Evolutionary conservation across 2,329 filamentous ascomycete genomes (phyloP).

Genomic region (Rachicladosporium sp.): DNA sequence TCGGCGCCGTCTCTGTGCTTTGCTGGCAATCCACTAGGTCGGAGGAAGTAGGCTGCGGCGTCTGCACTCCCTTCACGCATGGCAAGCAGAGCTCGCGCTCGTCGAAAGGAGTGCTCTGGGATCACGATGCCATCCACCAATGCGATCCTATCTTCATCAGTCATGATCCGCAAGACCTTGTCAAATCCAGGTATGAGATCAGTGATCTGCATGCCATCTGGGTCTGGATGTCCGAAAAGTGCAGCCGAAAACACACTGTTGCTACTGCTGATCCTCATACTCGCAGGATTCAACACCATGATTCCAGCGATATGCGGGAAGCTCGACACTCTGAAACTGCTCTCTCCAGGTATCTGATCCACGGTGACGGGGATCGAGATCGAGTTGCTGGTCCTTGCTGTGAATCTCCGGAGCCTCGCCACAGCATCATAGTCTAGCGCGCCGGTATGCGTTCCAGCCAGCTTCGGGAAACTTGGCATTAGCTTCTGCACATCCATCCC

Average conservation of each 20-base stretch:
- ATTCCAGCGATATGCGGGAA: constrained; percentile 97
- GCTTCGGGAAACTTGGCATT: constrained; percentile 69
- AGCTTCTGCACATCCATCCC: constrained; percentile 67
- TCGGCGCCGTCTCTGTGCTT: constrained; percentile 83
- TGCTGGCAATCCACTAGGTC: constrained; percentile 72
- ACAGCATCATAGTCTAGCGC: constrained; percentile 70
- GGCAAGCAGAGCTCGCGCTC: constrained; percentile 72
- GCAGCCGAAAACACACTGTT: constrained; percentile 91
- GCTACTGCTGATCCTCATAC: constrained; percentile 73
- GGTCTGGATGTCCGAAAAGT: constrained; percentile 76
- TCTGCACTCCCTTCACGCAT: constrained; percentile 73
- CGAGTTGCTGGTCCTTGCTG: constrained; percentile 63
- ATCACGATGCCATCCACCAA: constrained; percentile 91
- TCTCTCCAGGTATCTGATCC: constrained; percentile 55
- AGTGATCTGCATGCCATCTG: constrained; percentile 67
- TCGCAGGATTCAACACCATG: constrained; percentile 72
- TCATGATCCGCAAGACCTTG: constrained; percentile 66
- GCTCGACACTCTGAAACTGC: constrained; percentile 73
- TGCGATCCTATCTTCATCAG: constrained; percentile 72
- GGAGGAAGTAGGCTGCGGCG: constrained; percentile 62
- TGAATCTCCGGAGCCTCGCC: constrained; percentile 63
- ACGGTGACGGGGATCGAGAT: constrained; percentile 78
- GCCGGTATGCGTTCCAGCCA: constrained; percentile 58
- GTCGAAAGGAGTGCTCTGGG: constrained; percentile 87
- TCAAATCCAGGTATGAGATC: constrained; percentile 80